A percentile compares a stretch with the other conserved stretches of the same genome.
These are phyloP conservation scores for Agrostemma githago DNA, from an alignment of 148 eudicot species.

Conservation along the genomic window DNA sequence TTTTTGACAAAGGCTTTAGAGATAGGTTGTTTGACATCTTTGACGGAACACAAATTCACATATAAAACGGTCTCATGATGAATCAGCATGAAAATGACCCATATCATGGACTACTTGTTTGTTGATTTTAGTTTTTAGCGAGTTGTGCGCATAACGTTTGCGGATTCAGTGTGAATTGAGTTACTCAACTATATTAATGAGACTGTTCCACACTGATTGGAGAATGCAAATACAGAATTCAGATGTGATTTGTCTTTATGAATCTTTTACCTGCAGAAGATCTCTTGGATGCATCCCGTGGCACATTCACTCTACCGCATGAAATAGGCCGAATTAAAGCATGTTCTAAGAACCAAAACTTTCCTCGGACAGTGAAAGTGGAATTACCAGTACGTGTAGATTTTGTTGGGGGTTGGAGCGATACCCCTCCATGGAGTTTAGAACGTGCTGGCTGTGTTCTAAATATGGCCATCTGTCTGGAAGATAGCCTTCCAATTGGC, in stretches of 20 bases:
- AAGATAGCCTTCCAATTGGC: slow-evolving; percentile 82
- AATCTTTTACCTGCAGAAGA: slow-evolving; percentile 37
- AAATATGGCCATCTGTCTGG: slow-evolving; percentile 86
- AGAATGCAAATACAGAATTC: neutral
- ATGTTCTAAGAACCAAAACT: slow-evolving; percentile 28
- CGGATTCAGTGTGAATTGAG: neutral
- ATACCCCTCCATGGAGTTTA: slow-evolving; percentile 99
- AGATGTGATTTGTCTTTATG: neutral
- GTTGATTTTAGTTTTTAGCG: neutral
- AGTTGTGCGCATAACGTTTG: neutral
- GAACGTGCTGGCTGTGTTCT: slow-evolving; percentile 96
- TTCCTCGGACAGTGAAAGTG: slow-evolving; percentile 53
- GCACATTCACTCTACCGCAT: slow-evolving; percentile 25
- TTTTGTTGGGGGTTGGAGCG: slow-evolving; percentile 99
- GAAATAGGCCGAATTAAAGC: slow-evolving; percentile 22
- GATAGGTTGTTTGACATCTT: slow-evolving; percentile 36
- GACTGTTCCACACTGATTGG: neutral
- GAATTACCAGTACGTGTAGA: slow-evolving; percentile 95
- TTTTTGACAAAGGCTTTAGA: slow-evolving; percentile 43
- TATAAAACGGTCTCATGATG: neutral
- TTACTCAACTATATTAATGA: neutral
- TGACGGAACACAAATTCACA: neutral
- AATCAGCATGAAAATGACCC: neutral
- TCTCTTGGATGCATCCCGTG: slow-evolving; percentile 49
- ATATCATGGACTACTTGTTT: neutral